Evolutionary conservation across 2,329 filamentous ascomycete genomes (phyloP).

Genomic region (Monascus ruber): DNA sequence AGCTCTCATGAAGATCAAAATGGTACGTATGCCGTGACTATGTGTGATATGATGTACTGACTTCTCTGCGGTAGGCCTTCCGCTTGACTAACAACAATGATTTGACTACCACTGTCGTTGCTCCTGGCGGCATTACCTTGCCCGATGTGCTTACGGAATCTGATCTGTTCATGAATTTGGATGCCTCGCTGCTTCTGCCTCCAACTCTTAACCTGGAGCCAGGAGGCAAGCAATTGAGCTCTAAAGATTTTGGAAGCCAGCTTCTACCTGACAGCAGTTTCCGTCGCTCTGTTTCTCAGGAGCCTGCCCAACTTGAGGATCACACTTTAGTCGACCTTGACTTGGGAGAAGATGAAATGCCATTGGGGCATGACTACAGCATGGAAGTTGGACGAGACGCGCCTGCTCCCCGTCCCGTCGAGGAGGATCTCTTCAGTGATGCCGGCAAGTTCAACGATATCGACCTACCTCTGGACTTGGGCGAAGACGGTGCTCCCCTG

Average conservation of each 20-base stretch:
- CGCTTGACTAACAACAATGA: slow-evolving; percentile 91
- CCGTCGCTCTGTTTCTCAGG: slow-evolving; percentile 37
- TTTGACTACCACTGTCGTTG: slow-evolving; percentile 68
- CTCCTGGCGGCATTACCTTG: slow-evolving; percentile 74
- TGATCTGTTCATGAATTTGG: slow-evolving; percentile 73
- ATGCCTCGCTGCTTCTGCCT: slow-evolving; percentile 72
- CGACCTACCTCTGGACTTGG: slow-evolving; percentile 37
- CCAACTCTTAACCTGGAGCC: slow-evolving; percentile 47
- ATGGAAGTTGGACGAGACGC: slow-evolving; percentile 89
- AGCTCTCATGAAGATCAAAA: slow-evolving; percentile 94
- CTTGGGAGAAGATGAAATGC: slow-evolving; percentile 52
- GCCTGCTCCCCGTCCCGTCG: slow-evolving; percentile 53
- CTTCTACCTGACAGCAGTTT: slow-evolving; percentile 58
- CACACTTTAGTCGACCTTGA: slow-evolving; percentile 66
- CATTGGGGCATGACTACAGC: slow-evolving; percentile 54
- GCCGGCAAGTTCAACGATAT: slow-evolving; percentile 55
- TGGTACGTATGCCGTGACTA: slow-evolving; percentile 48
- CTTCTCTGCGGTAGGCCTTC: slow-evolving; percentile 56
- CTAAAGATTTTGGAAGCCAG: slow-evolving; percentile 57
- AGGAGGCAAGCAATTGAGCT: slow-evolving; percentile 23
- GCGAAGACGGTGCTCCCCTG: slow-evolving; percentile 35
- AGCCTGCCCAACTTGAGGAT: slow-evolving; percentile 47
- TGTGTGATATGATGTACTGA: too few relatives aligned
- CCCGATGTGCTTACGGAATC: slow-evolving; percentile 89
- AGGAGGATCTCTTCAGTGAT: slow-evolving; percentile 41